Percentiles rank a stretch among this genome's conserved stretches.
These are phyloP conservation scores for Cicer chorassanicum DNA, from an alignment of 306 rosid genomes.

Conservation along the genomic window DNA sequence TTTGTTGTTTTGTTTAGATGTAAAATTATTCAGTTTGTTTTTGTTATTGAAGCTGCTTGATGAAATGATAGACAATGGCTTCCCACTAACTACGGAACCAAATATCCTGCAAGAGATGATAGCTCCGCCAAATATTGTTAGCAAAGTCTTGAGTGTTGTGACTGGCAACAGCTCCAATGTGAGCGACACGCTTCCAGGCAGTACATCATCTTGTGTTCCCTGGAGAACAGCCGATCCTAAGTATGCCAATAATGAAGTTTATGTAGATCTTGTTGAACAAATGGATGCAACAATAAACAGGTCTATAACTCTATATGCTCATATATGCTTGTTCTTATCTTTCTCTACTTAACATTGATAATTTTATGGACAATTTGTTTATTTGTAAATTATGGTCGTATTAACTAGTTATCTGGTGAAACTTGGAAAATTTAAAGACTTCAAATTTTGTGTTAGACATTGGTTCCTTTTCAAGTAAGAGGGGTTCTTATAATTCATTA, in stretches of 20 bases:
- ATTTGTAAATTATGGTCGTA: background rate
- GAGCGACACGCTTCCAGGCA: slow-evolving; percentile 85
- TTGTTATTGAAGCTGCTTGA: slow-evolving; percentile 77
- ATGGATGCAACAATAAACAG: slow-evolving; percentile 88
- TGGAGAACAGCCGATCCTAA: slow-evolving; percentile 79
- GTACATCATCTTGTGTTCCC: slow-evolving; percentile 80
- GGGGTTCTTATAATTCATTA: slow-evolving; percentile 5
- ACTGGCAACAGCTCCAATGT: slow-evolving; percentile 91
- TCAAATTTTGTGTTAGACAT: slow-evolving; percentile 12
- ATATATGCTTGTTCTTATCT: slow-evolving; percentile 30
- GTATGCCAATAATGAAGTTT: slow-evolving; percentile 84
- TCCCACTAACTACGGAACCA: slow-evolving; percentile 94
- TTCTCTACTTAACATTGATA: slow-evolving; percentile 32
- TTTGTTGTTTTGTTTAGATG: slow-evolving; percentile 31
- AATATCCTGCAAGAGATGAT: slow-evolving; percentile 91
- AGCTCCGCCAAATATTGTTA: slow-evolving; percentile 90
- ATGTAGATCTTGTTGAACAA: slow-evolving; percentile 90
- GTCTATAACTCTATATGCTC: slow-evolving; percentile 41
- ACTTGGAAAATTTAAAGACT: slow-evolving; percentile 13
- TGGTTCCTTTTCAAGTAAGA: slow-evolving; percentile 27
- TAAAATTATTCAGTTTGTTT: slow-evolving; percentile 12
- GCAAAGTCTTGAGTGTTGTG: slow-evolving; percentile 89
- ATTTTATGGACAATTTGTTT: background rate
- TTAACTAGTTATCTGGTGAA: slow-evolving; percentile 10
- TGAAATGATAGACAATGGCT: slow-evolving; percentile 99